phyloP scores from a whole-genome alignment of 768 basidiomycete genomes.

The Kwoniella sp. region DNA sequence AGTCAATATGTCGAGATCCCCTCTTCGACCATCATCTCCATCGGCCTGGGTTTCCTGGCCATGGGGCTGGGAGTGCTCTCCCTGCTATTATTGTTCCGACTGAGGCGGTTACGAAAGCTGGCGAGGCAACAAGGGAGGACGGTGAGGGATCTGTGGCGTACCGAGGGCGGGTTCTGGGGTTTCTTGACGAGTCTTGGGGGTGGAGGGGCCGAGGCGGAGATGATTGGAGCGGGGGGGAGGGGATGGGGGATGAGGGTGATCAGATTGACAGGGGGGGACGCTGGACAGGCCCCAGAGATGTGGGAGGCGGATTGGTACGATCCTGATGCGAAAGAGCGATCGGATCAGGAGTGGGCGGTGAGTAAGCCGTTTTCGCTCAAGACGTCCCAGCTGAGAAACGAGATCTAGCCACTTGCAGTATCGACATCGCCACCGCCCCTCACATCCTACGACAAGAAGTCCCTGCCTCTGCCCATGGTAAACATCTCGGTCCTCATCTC shows the following conservation, averaged over 20 bases:
- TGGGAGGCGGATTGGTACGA: slow-evolving; percentile 12
- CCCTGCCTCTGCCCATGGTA: background rate
- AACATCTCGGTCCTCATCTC: slow-evolving; percentile 11
- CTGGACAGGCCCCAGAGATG: slow-evolving; percentile 1
- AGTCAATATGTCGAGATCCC: slow-evolving; percentile 8
- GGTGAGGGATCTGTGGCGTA: slow-evolving; percentile 2
- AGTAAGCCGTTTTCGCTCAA: too few species aligned
- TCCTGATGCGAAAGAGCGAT: background rate
- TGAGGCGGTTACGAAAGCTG: background rate
- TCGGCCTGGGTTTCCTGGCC: slow-evolving; percentile 20
- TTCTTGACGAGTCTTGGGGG: slow-evolving; percentile 12
- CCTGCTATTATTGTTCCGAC: background rate
- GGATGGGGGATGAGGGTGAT: slow-evolving; percentile 5
- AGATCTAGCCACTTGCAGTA: slow-evolving; percentile 7
- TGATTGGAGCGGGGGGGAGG: background rate
- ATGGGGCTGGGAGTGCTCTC: background rate
- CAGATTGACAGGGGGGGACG: background rate
- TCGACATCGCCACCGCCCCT: background rate
- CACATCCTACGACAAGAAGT: background rate
- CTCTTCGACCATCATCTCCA: slow-evolving; percentile 12
- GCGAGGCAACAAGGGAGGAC: background rate
- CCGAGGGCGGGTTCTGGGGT: slow-evolving; percentile 19
- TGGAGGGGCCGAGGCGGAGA: background rate
- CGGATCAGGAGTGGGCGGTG: too few species aligned
- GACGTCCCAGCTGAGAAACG: background rate